Conservation (phyloP, 2,329 filamentous ascomycete species). For the Pestalotiopsis fici region DNA sequence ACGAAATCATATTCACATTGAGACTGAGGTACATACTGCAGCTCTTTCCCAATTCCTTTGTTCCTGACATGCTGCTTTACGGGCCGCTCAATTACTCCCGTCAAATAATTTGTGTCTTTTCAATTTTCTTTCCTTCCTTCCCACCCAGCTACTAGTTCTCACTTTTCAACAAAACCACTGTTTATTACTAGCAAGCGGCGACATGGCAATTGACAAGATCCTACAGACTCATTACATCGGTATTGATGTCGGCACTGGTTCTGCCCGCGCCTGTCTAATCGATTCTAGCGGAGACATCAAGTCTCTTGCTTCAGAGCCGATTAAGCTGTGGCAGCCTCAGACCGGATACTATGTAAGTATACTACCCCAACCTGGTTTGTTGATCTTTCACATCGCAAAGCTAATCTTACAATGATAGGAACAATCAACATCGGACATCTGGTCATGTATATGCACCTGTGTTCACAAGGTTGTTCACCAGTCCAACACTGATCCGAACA, state of each 20-base stretch:
- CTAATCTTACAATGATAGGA: slow-evolving; percentile 52
- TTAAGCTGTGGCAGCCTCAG: slow-evolving; percentile 79
- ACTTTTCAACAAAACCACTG: neutral
- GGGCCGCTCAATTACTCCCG: neutral
- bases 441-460: slow-evolving; percentile 89
- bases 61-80: slow-evolving; percentile 3
- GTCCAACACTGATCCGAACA: slow-evolving; percentile 73
- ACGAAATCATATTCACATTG: slow-evolving; percentile 31
- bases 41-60: neutral
- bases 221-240: slow-evolving; percentile 69
- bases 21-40: slow-evolving; percentile 28
- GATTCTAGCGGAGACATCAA: slow-evolving; percentile 88
- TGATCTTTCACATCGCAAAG: neutral
- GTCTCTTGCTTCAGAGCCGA: slow-evolving; percentile 71
- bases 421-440: slow-evolving; percentile 98
- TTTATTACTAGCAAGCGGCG: slow-evolving; percentile 13
- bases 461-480: slow-evolving; percentile 82
- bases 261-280: slow-evolving; percentile 93
- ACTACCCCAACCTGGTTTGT: neutral
- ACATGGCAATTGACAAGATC: slow-evolving; percentile 13
- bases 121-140: neutral
- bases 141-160: neutral
- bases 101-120: neutral
- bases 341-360: slow-evolving; percentile 69
- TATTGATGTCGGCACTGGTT: slow-evolving; percentile 95